phyloP scores from a whole-genome alignment of 495 filamentous ascomycete species.

The Astrocystis sublimbata region DNA sequence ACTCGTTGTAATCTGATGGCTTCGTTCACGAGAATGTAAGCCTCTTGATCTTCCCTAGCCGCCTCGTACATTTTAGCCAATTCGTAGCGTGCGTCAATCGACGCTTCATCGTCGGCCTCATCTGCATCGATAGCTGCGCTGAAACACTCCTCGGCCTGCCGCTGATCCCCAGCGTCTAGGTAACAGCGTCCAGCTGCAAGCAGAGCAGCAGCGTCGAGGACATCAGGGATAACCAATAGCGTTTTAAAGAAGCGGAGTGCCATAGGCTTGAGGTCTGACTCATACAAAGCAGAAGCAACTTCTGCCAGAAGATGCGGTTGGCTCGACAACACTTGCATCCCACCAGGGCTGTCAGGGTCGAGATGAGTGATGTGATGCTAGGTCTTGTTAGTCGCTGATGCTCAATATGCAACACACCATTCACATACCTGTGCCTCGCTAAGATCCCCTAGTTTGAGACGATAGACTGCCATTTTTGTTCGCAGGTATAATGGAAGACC shows the following conservation, averaged over 20 bases:
- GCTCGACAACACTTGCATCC: constrained; percentile 20
- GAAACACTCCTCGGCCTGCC: constrained; percentile 74
- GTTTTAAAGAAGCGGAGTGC: constrained; percentile 76
- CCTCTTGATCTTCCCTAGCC: constrained; percentile 66
- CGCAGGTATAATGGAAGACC: constrained; percentile 81
- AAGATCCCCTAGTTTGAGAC: constrained; percentile 66
- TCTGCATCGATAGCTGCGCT: constrained; percentile 70
- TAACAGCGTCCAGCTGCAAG: constrained; percentile 76
- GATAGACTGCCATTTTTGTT: constrained; percentile 81
- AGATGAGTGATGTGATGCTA: constrained; percentile 36
- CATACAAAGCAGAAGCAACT: constrained; percentile 37
- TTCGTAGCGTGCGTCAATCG: constrained; percentile 57
- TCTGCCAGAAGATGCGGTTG: constrained; percentile 31
- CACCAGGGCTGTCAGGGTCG: constrained; percentile 23
- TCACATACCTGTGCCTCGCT: constrained; percentile 73
- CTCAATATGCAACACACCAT: background rate
- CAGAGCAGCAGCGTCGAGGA: constrained; percentile 63
- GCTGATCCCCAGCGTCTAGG: constrained; percentile 57
- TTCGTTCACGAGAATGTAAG: constrained; percentile 71
- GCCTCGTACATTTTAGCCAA: constrained; percentile 80
- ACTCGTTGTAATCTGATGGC: constrained; percentile 60
- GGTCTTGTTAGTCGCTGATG: constrained; percentile 12
- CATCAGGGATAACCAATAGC: constrained; percentile 57
- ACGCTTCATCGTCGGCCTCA: constrained; percentile 63
- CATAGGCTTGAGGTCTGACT: constrained; percentile 54